These are phyloP conservation scores for Ophioceras dolichostomum DNA, from an alignment of 2,329 filamentous ascomycete species.

Conservation along the genomic window DNA sequence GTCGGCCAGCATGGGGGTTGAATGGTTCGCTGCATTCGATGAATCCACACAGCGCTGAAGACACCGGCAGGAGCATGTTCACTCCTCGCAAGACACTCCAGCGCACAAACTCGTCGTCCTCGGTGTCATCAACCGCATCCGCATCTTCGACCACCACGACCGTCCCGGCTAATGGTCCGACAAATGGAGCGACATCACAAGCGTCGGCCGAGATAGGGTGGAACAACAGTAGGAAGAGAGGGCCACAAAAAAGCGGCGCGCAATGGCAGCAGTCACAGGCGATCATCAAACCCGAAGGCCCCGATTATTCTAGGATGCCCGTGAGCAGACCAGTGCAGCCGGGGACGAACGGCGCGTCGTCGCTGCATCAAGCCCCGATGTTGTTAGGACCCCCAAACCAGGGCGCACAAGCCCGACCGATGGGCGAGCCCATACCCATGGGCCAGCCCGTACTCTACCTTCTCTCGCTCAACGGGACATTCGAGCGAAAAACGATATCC, in stretches of 20 bases:
- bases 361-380: constrained; percentile 24
- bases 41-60: constrained; percentile 76
- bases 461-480: constrained; percentile 86
- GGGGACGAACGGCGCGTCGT: constrained; percentile 28
- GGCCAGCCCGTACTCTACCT: constrained; percentile 73
- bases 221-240: too few relatives aligned
- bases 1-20: constrained; percentile 54
- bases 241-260: constrained; percentile 37
- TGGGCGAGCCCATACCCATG: constrained; percentile 47
- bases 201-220: constrained; percentile 37
- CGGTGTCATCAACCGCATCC: constrained; percentile 56
- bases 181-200: constrained; percentile 44
- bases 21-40: constrained; percentile 51
- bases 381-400: constrained; percentile 24
- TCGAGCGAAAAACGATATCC: constrained; percentile 91
- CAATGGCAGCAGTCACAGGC: constrained; percentile 12
- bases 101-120: constrained; percentile 84
- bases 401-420: constrained; percentile 44
- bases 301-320: constrained; percentile 32
- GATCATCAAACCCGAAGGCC: constrained; percentile 2
- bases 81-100: constrained; percentile 79
- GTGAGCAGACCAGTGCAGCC: constrained; percentile 23
- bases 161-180: constrained; percentile 44
- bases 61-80: constrained; percentile 78
- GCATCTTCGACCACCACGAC: constrained; percentile 46